phyloP scores from a whole-genome alignment of 192 early-diverging fungal genomes.

The Dissophora globulifera region DNA sequence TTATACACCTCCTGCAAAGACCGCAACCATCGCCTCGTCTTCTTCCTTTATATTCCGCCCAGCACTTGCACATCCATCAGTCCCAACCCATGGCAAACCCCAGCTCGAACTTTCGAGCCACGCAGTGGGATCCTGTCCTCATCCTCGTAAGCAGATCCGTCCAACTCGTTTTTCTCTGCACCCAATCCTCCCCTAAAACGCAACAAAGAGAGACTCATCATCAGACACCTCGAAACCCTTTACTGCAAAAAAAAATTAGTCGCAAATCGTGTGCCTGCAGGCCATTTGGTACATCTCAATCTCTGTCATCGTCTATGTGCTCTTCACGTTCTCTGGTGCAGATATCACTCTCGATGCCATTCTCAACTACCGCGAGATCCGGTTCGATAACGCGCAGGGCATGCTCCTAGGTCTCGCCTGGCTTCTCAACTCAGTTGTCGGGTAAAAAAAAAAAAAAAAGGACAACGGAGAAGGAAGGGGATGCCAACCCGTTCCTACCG shows the following conservation, averaged over 20 bases:
- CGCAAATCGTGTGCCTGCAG: slow-evolving; percentile 47
- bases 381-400: slow-evolving; percentile 71
- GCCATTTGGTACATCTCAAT: slow-evolving; percentile 48
- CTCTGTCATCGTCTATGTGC: slow-evolving; percentile 31
- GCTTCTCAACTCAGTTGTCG: slow-evolving; percentile 69
- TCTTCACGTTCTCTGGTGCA: slow-evolving; percentile 58
- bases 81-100: slow-evolving; percentile 22
- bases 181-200: no score
- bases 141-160: slow-evolving; percentile 26
- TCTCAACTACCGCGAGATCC: slow-evolving; percentile 67
- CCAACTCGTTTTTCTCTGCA: no score
- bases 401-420: slow-evolving; percentile 74
- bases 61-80: neutral
- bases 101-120: slow-evolving; percentile 36
- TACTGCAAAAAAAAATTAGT: no score
- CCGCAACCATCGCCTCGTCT: neutral
- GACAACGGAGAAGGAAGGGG: no score
- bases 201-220: no score
- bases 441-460: slow-evolving; percentile 48
- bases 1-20: no score
- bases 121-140: slow-evolving; percentile 52
- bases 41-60: neutral
- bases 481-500: no score
- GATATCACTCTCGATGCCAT: slow-evolving; percentile 74
- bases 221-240: no score